phyloP scores from a whole-genome alignment of 2,329 filamentous ascomycete genomes.

The Teratosphaeria gauchensis region DNA sequence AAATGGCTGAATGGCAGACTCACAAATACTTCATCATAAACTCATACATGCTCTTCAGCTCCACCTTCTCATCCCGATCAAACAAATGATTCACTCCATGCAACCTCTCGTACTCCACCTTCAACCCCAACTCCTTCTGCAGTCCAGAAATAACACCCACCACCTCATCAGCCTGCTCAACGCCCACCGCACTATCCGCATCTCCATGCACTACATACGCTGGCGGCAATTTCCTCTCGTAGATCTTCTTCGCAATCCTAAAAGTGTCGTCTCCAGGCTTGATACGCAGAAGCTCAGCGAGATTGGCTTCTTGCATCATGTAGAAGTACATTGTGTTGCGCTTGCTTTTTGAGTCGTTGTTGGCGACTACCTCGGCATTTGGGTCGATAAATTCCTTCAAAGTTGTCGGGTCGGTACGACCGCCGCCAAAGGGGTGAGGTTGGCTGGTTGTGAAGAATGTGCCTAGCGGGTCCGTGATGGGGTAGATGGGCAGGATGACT shows the following conservation, averaged over 20 bases:
- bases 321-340: slow-evolving; percentile 17
- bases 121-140: slow-evolving; percentile 7
- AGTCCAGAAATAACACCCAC: slow-evolving; percentile 20
- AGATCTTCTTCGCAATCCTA: slow-evolving; percentile 18
- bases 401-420: slow-evolving; percentile 6
- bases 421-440: slow-evolving; percentile 12
- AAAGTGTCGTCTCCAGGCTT: slow-evolving; percentile 13
- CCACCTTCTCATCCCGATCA: slow-evolving; percentile 14
- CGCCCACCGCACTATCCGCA: slow-evolving; percentile 18
- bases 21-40: slow-evolving; percentile 20
- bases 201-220: slow-evolving; percentile 23
- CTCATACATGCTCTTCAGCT: slow-evolving; percentile 18
- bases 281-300: slow-evolving; percentile 17
- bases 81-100: slow-evolving; percentile 20
- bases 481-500: slow-evolving; percentile 23
- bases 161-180: slow-evolving; percentile 23
- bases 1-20: too few relatives aligned
- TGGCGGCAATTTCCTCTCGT: slow-evolving; percentile 13
- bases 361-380: slow-evolving; percentile 14
- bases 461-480: slow-evolving; percentile 24
- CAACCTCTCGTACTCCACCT: slow-evolving; percentile 18
- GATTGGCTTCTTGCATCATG: slow-evolving; percentile 20
- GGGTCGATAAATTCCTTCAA: slow-evolving; percentile 16
- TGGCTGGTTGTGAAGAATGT: slow-evolving; percentile 22
- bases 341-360: slow-evolving; percentile 8